Evolutionary conservation across 805 yeast species (phyloP), one percentile per base, ranked within the genome.

Genomic region (Hanseniaspora jakobsenii): DNA sequence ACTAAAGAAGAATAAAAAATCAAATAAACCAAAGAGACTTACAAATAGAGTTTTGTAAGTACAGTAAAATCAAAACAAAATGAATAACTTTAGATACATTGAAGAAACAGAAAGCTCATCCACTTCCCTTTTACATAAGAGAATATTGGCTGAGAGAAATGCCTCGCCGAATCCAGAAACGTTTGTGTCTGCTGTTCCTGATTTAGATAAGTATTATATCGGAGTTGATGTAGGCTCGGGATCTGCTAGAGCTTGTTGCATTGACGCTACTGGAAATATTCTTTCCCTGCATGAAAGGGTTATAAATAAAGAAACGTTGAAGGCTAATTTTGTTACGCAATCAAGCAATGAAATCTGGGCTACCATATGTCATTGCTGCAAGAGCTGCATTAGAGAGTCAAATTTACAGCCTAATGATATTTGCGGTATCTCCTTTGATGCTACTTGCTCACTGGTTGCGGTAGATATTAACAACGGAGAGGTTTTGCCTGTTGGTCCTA

Each of bases 201-300:
- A 39, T 5, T 28, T 46, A 14, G 34, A 16, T 22, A 35, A 46
- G 14, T 65, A 63, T 60, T 83, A 77, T 55, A 73, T 84, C 45
- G 95, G 95, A 44, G 86, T 84, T 6, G 95, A 84, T 57, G 93
- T 91, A 21, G 98, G 98, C n/a, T 87, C 97, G 0, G 98, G 97
- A 13, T 82, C 94, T 2, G 96, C 95, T 5, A 70, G 98, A 51
- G 97, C 97, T 4, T 89, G 95, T 55, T 67, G 91, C 13, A 83
- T 89, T 50, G 91, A 87, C 60, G 73, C 77, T 54, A 66, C 71
- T 32, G 97, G 97, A 38, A 77, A 81, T 35, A 86, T 91, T 43
- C 63, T 84, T 39, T 80, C 85, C 0, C 63, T 86, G 40, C 75
- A 87, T 16, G 86, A 87, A 55, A 71, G 86, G 48, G 81, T 86